Percentiles rank a stretch among this genome's conserved stretches.
phyloP scores from a whole-genome alignment of 176 grass and related monocot species.

The Musa acuminata region DNA sequence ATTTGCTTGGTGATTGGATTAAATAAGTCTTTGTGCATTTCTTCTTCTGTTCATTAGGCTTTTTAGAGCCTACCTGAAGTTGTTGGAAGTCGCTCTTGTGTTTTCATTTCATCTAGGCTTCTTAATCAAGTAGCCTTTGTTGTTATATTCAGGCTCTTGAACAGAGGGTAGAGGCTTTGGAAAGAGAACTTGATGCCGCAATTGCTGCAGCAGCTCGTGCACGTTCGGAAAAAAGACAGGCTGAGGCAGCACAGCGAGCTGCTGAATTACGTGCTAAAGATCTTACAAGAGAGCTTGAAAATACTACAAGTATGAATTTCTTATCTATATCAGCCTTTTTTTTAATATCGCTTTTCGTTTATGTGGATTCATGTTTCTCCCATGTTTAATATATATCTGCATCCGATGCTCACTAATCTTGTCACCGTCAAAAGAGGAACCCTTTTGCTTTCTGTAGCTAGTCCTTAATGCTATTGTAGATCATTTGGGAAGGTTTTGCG shows the following conservation, averaged over 20 bases:
- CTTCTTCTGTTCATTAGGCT: not conserved
- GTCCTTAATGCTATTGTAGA: not conserved
- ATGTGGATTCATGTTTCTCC: too few relatives aligned
- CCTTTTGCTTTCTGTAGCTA: not conserved
- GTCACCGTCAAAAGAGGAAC: not conserved
- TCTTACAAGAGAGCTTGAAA: constrained; percentile 81
- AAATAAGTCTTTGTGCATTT: not conserved
- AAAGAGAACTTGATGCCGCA: constrained; percentile 84
- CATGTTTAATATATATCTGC: not conserved
- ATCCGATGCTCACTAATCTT: not conserved
- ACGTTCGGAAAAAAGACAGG: constrained; percentile 80
- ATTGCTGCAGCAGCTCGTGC: constrained; percentile 79
- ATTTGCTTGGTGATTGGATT: too few relatives aligned
- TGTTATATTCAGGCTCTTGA: constrained; percentile 47
- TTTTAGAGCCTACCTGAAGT: not conserved
- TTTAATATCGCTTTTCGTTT: too few relatives aligned
- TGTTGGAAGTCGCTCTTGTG: not conserved
- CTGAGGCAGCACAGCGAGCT: constrained; percentile 65
- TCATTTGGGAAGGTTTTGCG: not conserved
- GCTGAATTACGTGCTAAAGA: constrained; percentile 60
- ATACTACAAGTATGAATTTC: constrained; percentile 67
- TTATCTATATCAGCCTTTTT: not conserved
- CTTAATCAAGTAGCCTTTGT: not conserved
- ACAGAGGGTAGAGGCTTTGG: constrained; percentile 79
- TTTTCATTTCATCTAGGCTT: not conserved